Percentiles rank a stretch among this genome's conserved stretches.
phyloP scores from a whole-genome alignment of 2,329 filamentous ascomycete species.

The Zymoseptoria pseudotritici region DNA sequence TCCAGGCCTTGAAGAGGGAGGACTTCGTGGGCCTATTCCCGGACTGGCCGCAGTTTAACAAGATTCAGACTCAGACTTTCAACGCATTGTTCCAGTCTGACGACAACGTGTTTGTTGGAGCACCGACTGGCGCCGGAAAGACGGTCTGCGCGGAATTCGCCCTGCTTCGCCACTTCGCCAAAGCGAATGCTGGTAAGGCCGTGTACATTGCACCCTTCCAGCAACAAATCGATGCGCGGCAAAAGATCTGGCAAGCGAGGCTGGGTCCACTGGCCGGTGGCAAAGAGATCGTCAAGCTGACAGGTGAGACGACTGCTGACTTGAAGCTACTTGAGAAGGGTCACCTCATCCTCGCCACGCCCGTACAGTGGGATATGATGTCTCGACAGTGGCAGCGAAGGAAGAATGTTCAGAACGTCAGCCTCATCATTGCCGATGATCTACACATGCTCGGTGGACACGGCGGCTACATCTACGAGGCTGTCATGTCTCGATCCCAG shows the following conservation, averaged over 20 bases:
- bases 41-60: conserved; percentile 84
- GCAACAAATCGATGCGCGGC: conserved; percentile 75
- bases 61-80: conserved; percentile 94
- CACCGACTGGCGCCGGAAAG: conserved; percentile 93
- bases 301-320: conserved; percentile 85
- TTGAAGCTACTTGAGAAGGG: conserved; percentile 79
- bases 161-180: conserved; percentile 78
- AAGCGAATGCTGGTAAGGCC: conserved; percentile 63
- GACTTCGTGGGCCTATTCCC: conserved; percentile 79
- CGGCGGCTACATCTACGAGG: conserved; percentile 85
- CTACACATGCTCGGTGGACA: conserved; percentile 85
- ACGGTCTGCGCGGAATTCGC: conserved; percentile 95
- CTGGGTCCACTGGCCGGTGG: conserved; percentile 66
- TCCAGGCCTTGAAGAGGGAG: conserved; percentile 77
- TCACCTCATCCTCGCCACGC: conserved; percentile 86
- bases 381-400: conserved; percentile 94
- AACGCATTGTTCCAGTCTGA: conserved; percentile 86
- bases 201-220: conserved; percentile 95
- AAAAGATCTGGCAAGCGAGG: conserved; percentile 78
- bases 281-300: conserved; percentile 86
- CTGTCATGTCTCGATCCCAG: conserved; percentile 95
- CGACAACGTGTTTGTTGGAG: conserved; percentile 87
- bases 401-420: conserved; percentile 86
- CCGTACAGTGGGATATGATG: conserved; percentile 89
- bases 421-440: conserved; percentile 90